Evolutionary conservation across 1,284 basidiomycete genomes (phyloP).

Genomic region (Heliocybe sulcata): DNA sequence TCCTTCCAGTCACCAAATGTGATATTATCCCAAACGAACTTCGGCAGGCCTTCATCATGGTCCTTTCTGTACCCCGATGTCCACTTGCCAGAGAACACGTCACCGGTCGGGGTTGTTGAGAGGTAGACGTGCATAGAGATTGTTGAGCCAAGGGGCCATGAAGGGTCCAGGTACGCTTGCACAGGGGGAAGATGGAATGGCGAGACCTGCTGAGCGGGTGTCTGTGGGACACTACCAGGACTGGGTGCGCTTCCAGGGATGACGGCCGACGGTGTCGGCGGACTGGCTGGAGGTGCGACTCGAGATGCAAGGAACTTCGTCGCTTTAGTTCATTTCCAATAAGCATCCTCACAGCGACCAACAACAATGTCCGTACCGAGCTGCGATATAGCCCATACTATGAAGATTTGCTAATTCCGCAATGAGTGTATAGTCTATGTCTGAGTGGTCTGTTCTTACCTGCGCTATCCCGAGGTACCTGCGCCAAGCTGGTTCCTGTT

Average conservation of each 20-base stretch:
- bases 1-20: constrained; percentile 81
- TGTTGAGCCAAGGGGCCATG: constrained; percentile 52
- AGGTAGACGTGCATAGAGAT: constrained; percentile 74
- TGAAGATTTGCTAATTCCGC: constrained; percentile 49
- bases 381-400: constrained; percentile 57
- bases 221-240: constrained; percentile 19
- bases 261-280: constrained; percentile 15
- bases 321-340: constrained; percentile 21
- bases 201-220: constrained; percentile 20
- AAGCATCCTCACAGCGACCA: constrained; percentile 4
- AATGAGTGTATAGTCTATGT: neutral
- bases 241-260: constrained; percentile 19
- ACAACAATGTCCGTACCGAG: constrained; percentile 33
- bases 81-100: constrained; percentile 50
- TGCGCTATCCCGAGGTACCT: constrained; percentile 36
- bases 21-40: constrained; percentile 76
- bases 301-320: constrained; percentile 34
- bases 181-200: constrained; percentile 44
- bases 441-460: constrained; percentile 24
- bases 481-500: constrained; percentile 20
- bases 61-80: constrained; percentile 38
- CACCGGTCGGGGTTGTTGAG: constrained; percentile 53
- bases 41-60: constrained; percentile 47
- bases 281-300: constrained; percentile 19
- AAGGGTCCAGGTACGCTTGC: constrained; percentile 32